phyloP scores from a whole-genome alignment of 164 flowering plant species.

The Nelumbo lutea region DNA sequence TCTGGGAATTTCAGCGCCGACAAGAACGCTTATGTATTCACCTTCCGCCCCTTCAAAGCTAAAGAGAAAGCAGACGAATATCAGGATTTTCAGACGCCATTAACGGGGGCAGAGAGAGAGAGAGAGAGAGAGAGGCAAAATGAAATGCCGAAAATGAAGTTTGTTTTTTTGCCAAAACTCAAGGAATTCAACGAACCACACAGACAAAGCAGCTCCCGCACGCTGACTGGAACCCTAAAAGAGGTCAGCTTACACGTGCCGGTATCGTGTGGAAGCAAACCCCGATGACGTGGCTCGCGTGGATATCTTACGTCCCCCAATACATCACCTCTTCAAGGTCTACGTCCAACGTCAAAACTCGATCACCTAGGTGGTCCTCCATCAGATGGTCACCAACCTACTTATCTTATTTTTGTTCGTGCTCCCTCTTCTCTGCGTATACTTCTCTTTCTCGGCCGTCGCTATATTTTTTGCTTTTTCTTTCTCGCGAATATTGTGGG shows the following conservation, averaged over 20 bases:
- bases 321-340: too few relatives aligned
- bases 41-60: not conserved
- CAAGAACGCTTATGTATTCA: not conserved
- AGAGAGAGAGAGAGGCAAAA: slow-evolving; percentile 2
- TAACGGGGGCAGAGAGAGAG: slow-evolving; percentile 13
- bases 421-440: too few relatives aligned
- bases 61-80: slow-evolving; percentile 20
- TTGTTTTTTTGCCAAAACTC: slow-evolving; percentile 8
- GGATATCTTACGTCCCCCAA: not conserved
- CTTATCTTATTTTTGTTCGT: too few relatives aligned
- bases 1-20: not conserved
- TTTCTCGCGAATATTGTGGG: too few relatives aligned
- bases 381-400: too few relatives aligned
- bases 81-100: slow-evolving; percentile 34
- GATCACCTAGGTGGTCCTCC: too few relatives aligned
- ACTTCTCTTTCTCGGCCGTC: too few relatives aligned
- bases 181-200: slow-evolving; percentile 17
- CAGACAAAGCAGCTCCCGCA: slow-evolving; percentile 3
- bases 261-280: not conserved
- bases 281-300: slow-evolving; percentile 14
- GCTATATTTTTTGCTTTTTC: too few relatives aligned
- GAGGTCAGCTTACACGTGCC: slow-evolving; percentile 16
- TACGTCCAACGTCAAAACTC: too few relatives aligned
- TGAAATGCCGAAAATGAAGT: not conserved
- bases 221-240: slow-evolving; percentile 11